phyloP scores from a whole-genome alignment of 2,329 filamentous ascomycete species.

The Monilinia vaccinii-corymbosi region DNA sequence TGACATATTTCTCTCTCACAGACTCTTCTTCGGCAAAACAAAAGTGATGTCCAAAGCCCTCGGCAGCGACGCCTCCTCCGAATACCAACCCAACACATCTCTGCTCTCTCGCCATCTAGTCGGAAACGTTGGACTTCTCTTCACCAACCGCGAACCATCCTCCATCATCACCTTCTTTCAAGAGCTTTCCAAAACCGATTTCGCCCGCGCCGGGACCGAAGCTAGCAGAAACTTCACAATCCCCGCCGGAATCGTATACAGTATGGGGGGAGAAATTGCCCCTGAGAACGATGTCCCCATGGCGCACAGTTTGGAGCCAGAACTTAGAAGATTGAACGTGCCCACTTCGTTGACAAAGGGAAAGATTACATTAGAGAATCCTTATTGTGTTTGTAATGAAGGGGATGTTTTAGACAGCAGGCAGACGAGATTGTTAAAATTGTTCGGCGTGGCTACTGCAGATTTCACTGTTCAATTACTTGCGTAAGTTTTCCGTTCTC shows the following conservation, averaged over 20 bases:
- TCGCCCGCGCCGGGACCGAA: constrained; percentile 74
- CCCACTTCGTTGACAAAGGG: constrained; percentile 85
- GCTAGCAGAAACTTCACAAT: constrained; percentile 71
- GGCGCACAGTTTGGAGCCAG: constrained; percentile 82
- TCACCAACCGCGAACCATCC: constrained; percentile 67
- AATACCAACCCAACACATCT: constrained; percentile 71
- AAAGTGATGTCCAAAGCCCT: constrained; percentile 98
- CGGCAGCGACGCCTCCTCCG: constrained; percentile 66
- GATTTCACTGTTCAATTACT: constrained; percentile 79
- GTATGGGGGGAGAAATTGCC: constrained; percentile 69
- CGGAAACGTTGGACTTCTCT: constrained; percentile 82
- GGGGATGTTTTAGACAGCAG: constrained; percentile 80
- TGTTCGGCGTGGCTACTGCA: constrained; percentile 82
- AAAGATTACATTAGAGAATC: constrained; percentile 60
- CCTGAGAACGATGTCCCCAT: constrained; percentile 76
- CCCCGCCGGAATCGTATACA: constrained; percentile 74
- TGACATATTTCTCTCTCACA: constrained; percentile 30
- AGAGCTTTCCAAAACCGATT: constrained; percentile 68
- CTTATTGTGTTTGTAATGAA: constrained; percentile 61
- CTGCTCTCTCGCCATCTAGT: constrained; percentile 58
- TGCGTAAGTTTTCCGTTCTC: constrained; percentile 45
- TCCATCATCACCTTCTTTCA: constrained; percentile 66
- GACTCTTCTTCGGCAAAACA: constrained; percentile 97
- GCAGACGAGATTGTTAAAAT: constrained; percentile 87
- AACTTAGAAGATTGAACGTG: constrained; percentile 79